phyloP scores from a whole-genome alignment of 2,329 filamentous ascomycete species.

The Colletotrichum plurivorum region DNA sequence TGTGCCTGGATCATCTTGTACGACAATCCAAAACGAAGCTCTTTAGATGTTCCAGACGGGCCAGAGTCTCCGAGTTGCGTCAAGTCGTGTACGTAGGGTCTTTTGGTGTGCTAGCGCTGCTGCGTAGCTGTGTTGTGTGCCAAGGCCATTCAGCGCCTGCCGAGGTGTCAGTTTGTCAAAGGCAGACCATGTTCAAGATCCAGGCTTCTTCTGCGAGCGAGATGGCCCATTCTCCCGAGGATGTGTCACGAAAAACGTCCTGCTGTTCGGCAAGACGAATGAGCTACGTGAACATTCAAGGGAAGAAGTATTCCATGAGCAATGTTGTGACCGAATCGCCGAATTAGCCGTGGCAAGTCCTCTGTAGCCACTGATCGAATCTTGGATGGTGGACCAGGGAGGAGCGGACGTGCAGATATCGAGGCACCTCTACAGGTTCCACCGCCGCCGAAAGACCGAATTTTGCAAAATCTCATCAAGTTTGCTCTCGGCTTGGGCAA shows the following conservation, averaged over 20 bases:
- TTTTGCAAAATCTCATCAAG: conserved; percentile 13
- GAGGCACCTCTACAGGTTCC: conserved; percentile 2
- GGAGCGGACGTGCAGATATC: conserved; percentile 14
- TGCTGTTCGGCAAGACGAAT: no score
- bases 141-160: background rate
- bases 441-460: conserved; percentile 10
- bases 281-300: no score
- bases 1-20: conserved; percentile 31
- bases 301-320: no score
- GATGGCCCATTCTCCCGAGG: no score
- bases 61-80: background rate
- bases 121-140: conserved; percentile 6
- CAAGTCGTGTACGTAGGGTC: conserved; percentile 14
- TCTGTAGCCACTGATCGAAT: background rate
- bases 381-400: background rate
- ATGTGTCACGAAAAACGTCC: no score
- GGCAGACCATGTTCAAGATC: background rate
- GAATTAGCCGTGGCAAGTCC: background rate
- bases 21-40: conserved; percentile 8
- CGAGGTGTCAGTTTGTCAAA: background rate
- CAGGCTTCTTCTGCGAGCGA: background rate
- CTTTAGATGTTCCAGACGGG: background rate
- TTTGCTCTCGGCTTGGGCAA: conserved; percentile 19
- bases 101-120: background rate
- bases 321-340: background rate